phyloP scores from a whole-genome alignment of 2,329 filamentous ascomycete species.

The Fusarium hainanense region DNA sequence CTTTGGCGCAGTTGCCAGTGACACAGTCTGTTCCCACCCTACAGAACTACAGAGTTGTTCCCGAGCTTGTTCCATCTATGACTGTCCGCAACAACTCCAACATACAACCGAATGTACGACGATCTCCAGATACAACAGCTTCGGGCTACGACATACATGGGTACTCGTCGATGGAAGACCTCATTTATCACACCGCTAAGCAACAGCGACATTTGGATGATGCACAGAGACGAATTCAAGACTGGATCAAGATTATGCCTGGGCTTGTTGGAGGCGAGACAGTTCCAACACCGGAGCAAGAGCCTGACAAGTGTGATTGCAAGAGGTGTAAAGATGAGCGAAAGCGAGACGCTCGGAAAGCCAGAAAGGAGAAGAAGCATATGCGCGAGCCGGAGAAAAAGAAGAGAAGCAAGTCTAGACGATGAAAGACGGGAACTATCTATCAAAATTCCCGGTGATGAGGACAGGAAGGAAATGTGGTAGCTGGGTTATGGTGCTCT shows the following conservation, averaged over 20 bases:
- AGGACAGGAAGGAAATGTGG: too few relatives aligned
- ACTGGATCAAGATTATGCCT: constrained; percentile 32
- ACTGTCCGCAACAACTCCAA: not conserved
- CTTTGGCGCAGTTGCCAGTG: not conserved
- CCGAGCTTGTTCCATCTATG: not conserved
- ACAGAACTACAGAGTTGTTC: not conserved
- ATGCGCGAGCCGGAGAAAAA: not conserved
- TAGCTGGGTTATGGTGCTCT: not conserved
- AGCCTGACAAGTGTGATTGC: not conserved
- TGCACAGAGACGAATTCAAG: constrained; percentile 22
- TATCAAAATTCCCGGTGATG: not conserved
- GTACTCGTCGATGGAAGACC: constrained; percentile 10
- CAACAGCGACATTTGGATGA: constrained; percentile 21
- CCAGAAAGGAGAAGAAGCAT: not conserved
- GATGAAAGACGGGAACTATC: not conserved
- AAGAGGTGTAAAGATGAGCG: not conserved
- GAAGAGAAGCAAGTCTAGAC: not conserved
- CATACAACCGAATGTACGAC: not conserved
- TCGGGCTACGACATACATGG: not conserved
- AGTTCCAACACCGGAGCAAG: not conserved
- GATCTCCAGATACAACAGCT: not conserved
- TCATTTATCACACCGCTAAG: constrained; percentile 19
- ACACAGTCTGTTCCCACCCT: not conserved
- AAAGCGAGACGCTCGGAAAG: not conserved
- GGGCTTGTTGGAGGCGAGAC: not conserved